Conservation (phyloP, 2,329 filamentous ascomycete genomes). For the Colletotrichum godetiae region DNA sequence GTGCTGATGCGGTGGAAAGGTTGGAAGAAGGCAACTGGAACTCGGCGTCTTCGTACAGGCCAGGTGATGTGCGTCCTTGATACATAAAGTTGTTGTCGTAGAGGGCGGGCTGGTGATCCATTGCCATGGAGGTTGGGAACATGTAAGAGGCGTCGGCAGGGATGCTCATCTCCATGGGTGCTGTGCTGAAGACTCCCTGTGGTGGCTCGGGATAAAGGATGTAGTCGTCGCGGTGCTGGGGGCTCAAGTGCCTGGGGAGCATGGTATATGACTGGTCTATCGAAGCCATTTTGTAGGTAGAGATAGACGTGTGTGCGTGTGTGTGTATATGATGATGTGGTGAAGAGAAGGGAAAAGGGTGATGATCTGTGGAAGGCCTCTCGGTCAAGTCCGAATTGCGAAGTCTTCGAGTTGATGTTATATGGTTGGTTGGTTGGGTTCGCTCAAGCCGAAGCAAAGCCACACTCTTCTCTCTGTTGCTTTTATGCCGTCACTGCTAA, state of each 20-base stretch:
- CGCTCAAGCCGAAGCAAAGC: constrained; percentile 33
- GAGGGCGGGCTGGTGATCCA: constrained; percentile 56
- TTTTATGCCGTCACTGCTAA: constrained; percentile 31
- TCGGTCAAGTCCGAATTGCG: background rate
- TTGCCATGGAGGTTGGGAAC: constrained; percentile 55
- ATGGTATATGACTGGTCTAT: constrained; percentile 42
- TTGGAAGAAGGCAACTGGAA: constrained; percentile 65
- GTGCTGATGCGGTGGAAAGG: constrained; percentile 70
- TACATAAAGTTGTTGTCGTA: constrained; percentile 63
- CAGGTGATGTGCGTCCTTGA: constrained; percentile 59
- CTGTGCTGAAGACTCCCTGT: constrained; percentile 52
- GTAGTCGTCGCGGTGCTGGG: constrained; percentile 51
- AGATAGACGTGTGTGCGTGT: background rate
- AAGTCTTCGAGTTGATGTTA: background rate
- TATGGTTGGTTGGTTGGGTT: constrained; percentile 13
- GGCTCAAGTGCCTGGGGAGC: constrained; percentile 38
- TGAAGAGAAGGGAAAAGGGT: background rate
- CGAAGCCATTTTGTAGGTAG: constrained; percentile 37
- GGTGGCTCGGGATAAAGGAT: constrained; percentile 59
- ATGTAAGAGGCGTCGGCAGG: constrained; percentile 57
- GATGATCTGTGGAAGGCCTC: background rate
- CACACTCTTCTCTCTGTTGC: constrained; percentile 12
- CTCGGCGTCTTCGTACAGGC: constrained; percentile 64
- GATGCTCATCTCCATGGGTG: constrained; percentile 60
- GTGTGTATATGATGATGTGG: background rate